phyloP scores from a whole-genome alignment of 495 filamentous ascomycete species.

The Endocarpon pusillum region DNA sequence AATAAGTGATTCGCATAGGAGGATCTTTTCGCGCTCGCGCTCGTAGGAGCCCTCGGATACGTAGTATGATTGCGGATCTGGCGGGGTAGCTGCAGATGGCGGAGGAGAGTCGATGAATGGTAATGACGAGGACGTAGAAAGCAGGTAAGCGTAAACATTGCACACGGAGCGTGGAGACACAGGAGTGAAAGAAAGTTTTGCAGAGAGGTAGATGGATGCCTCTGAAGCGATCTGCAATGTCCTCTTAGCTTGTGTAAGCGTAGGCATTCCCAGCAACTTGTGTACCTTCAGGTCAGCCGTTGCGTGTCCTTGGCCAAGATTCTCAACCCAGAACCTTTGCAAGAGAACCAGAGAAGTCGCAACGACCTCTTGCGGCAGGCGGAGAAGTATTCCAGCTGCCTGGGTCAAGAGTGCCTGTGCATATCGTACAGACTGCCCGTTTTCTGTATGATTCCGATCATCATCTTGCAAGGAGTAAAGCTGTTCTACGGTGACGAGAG shows the following conservation, averaged over 20 bases:
- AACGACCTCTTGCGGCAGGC: constrained; percentile 75
- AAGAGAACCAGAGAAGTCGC: constrained; percentile 79
- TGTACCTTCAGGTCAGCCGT: too few relatives aligned
- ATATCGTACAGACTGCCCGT: constrained; percentile 24
- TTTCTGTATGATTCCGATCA: constrained; percentile 30
- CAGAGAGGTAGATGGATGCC: constrained; percentile 60
- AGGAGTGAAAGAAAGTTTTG: constrained; percentile 68
- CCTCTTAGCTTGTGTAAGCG: too few relatives aligned
- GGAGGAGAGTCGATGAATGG: constrained; percentile 26
- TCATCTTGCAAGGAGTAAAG: constrained; percentile 65
- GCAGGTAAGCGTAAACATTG: constrained; percentile 71
- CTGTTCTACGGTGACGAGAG: constrained; percentile 70
- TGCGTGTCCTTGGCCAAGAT: constrained; percentile 44
- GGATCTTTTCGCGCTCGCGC: constrained; percentile 38
- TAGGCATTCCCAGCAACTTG: too few relatives aligned
- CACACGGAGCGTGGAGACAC: constrained; percentile 60
- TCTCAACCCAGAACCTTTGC: constrained; percentile 72
- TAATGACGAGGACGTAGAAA: constrained; percentile 44
- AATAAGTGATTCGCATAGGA: constrained; percentile 56
- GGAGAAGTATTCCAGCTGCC: constrained; percentile 68
- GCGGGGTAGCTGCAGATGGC: constrained; percentile 7
- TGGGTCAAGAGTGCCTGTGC: constrained; percentile 61
- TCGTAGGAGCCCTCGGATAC: constrained; percentile 60
- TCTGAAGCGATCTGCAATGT: constrained; percentile 64
- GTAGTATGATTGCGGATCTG: constrained; percentile 43